These are phyloP conservation scores for Lachnellula suecica DNA, from an alignment of 2,329 filamentous ascomycete species.

Conservation along the genomic window DNA sequence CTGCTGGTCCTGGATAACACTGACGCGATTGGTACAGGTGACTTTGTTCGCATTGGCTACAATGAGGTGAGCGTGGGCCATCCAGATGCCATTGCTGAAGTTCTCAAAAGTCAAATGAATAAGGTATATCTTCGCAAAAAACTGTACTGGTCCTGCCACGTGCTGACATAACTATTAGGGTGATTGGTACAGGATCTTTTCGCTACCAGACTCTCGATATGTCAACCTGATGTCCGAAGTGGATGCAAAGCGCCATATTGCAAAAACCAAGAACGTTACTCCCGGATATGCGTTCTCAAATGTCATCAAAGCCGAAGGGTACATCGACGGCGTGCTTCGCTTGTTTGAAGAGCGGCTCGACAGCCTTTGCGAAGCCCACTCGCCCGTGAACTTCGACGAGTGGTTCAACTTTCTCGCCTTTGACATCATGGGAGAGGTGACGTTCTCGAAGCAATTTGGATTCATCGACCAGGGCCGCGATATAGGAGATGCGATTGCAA, in stretches of 20 bases:
- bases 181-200: conserved; percentile 36
- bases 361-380: conserved; percentile 18
- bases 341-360: conserved; percentile 31
- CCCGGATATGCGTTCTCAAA: conserved; percentile 33
- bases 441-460: conserved; percentile 34
- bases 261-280: conserved; percentile 34
- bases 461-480: conserved; percentile 35
- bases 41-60: conserved; percentile 43
- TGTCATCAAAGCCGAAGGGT: conserved; percentile 28
- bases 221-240: conserved; percentile 40
- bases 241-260: conserved; percentile 36
- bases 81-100: conserved; percentile 39
- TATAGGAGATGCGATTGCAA: conserved; percentile 37
- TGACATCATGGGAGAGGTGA: conserved; percentile 36
- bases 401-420: conserved; percentile 42
- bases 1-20: background rate
- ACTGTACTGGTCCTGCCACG: background rate
- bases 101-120: conserved; percentile 34
- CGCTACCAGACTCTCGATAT: conserved; percentile 40
- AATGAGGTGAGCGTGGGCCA: conserved; percentile 43
- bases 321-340: conserved; percentile 31
- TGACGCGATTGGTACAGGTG: conserved; percentile 19
- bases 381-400: conserved; percentile 36
- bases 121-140: conserved; percentile 29
- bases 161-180: conserved; percentile 14